phyloP scores from a whole-genome alignment of 2,329 filamentous ascomycete species.

The Fusarium transvaalense region DNA sequence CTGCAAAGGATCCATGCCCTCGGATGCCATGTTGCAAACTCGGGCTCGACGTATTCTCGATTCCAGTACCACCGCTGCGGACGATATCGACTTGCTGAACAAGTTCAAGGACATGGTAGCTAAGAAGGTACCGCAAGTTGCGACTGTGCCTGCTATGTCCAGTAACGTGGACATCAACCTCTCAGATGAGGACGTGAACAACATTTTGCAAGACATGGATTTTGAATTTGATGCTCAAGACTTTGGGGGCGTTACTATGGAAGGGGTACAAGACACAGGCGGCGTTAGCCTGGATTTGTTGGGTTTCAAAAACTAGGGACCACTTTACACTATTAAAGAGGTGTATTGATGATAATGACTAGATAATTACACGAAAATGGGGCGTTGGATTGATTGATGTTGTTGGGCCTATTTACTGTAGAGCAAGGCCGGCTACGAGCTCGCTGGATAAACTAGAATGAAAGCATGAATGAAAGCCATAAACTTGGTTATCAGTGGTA shows the following conservation, averaged over 20 bases:
- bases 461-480: background rate
- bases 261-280: conserved; percentile 49
- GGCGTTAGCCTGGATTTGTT: conserved; percentile 49
- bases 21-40: conserved; percentile 60
- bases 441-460: conserved; percentile 26
- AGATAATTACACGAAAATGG: conserved; percentile 11
- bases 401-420: background rate
- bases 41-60: conserved; percentile 64
- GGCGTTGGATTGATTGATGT: background rate
- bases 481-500: background rate
- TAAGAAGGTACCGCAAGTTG: conserved; percentile 44
- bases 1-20: conserved; percentile 58
- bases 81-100: conserved; percentile 64
- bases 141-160: conserved; percentile 36
- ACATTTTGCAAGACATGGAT: conserved; percentile 59
- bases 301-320: conserved; percentile 43
- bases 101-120: conserved; percentile 66
- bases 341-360: conserved; percentile 20
- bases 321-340: conserved; percentile 44
- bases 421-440: conserved; percentile 3
- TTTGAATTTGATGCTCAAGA: conserved; percentile 56
- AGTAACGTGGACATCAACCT: conserved; percentile 53
- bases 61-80: conserved; percentile 63
- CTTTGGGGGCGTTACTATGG: conserved; percentile 42
- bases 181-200: conserved; percentile 56